Conservation (phyloP, 2,329 filamentous ascomycete genomes). For the Nemania bipapillata region DNA sequence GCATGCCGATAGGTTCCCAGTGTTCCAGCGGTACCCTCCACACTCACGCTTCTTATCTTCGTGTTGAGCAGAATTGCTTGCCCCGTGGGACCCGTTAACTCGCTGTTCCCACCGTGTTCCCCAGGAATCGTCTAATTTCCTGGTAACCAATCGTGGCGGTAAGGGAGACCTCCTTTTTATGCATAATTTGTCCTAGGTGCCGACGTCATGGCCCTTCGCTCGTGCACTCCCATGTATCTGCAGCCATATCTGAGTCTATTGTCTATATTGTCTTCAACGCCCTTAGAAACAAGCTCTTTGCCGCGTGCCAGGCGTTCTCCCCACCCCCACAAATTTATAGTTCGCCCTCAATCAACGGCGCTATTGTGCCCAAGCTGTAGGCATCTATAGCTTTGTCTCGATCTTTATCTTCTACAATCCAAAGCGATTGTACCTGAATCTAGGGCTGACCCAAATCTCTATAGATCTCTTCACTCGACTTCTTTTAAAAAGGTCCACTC, state of each 20-base stretch:
- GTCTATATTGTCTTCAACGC: conserved; percentile 35
- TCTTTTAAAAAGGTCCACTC: conserved; percentile 60
- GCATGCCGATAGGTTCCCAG: conserved; percentile 57
- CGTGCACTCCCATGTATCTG: conserved; percentile 40
- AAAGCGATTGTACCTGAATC: conserved; percentile 39
- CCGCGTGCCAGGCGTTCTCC: conserved; percentile 46
- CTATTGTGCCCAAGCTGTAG: conserved; percentile 43
- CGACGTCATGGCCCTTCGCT: conserved; percentile 43
- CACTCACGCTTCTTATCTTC: conserved; percentile 59
- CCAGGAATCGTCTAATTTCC: conserved; percentile 63
- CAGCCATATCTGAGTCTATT: conserved; percentile 34
- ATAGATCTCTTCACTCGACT: conserved; percentile 54
- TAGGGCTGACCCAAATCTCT: conserved; percentile 45
- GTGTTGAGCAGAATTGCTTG: conserved; percentile 55
- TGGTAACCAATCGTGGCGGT: conserved; percentile 63
- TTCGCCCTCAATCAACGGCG: conserved; percentile 43
- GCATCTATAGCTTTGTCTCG: conserved; percentile 45
- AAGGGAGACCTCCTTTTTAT: conserved; percentile 56
- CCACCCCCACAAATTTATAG: conserved; percentile 40
- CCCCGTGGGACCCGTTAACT: conserved; percentile 72
- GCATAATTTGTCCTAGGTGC: conserved; percentile 36
- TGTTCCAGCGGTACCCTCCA: conserved; percentile 53
- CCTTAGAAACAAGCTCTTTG: conserved; percentile 42
- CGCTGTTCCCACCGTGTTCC: conserved; percentile 66
- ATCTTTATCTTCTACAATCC: conserved; percentile 40